Evolutionary conservation across 2,329 filamentous ascomycete species (phyloP).

Genomic region (Septoria linicola): DNA sequence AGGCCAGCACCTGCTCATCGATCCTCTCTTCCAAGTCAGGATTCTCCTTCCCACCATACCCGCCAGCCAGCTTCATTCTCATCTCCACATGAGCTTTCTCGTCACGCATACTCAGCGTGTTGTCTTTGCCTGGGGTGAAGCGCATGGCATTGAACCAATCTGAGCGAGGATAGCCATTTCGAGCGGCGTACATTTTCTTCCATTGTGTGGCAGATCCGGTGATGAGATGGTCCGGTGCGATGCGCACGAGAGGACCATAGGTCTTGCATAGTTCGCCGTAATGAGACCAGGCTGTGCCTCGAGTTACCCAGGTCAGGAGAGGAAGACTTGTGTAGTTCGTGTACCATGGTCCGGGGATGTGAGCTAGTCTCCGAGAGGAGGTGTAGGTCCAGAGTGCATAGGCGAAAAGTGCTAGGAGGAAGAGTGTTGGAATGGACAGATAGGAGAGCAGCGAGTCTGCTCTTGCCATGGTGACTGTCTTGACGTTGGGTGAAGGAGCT

Average conservation of each 20-base stretch:
- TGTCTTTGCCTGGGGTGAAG: constrained; percentile 14
- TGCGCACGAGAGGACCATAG: constrained; percentile 11
- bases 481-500: too few species aligned
- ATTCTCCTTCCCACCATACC: constrained; percentile 18
- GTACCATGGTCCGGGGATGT: constrained; percentile 14
- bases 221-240: constrained; percentile 12
- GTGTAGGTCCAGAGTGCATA: constrained; percentile 3
- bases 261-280: constrained; percentile 5
- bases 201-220: constrained; percentile 13
- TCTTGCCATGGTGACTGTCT: neutral
- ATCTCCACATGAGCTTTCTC: constrained; percentile 11
- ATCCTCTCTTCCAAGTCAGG: constrained; percentile 6
- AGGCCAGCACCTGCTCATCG: constrained; percentile 10
- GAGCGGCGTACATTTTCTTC: constrained; percentile 14
- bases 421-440: neutral
- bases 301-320: constrained; percentile 11
- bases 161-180: constrained; percentile 7
- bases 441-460: neutral
- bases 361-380: neutral
- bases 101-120: constrained; percentile 10
- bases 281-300: constrained; percentile 9
- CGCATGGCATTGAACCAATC: constrained; percentile 18
- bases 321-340: constrained; percentile 7
- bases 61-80: constrained; percentile 12
- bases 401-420: neutral